Evolutionary conservation across 768 basidiomycete genomes (phyloP).

Genomic region (Boletus patriciae): DNA sequence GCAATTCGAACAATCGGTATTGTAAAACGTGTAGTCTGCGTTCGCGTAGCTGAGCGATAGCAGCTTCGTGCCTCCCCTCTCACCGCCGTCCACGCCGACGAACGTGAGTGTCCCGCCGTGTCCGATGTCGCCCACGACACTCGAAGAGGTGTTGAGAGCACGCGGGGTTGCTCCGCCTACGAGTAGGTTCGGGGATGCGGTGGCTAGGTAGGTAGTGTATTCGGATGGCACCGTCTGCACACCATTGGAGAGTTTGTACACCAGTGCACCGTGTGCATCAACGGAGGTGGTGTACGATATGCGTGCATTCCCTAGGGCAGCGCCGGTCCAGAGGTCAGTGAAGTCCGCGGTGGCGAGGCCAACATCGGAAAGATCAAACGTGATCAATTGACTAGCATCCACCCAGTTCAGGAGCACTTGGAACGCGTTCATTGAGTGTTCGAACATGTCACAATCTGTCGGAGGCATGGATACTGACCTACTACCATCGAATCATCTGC

Average conservation of each 20-base stretch:
- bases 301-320: neutral
- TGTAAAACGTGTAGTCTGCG: conserved; percentile 8
- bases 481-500: conserved; percentile 2
- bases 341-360: conserved; percentile 1
- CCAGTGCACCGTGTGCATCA: conserved; percentile 2
- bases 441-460: neutral
- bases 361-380: conserved; percentile 3
- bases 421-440: neutral
- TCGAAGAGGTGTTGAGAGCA: neutral
- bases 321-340: conserved; percentile 7
- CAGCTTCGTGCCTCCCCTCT: neutral
- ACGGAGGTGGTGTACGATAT: neutral
- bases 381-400: neutral
- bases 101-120: conserved; percentile 6
- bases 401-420: conserved; percentile 11
- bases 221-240: neutral
- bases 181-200: neutral
- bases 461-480: neutral
- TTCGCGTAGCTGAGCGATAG: conserved; percentile 6
- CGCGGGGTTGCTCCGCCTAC: neutral
- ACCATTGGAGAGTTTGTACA: conserved; percentile 3
- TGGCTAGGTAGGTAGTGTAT: neutral
- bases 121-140: neutral
- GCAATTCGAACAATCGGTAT: conserved; percentile 9
- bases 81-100: conserved; percentile 6